A percentile compares a stretch with the other conserved stretches of the same genome.
Evolutionary conservation across 371 early-diverging fungal genomes (phyloP).

Genomic region (Mortierella sp.): DNA sequence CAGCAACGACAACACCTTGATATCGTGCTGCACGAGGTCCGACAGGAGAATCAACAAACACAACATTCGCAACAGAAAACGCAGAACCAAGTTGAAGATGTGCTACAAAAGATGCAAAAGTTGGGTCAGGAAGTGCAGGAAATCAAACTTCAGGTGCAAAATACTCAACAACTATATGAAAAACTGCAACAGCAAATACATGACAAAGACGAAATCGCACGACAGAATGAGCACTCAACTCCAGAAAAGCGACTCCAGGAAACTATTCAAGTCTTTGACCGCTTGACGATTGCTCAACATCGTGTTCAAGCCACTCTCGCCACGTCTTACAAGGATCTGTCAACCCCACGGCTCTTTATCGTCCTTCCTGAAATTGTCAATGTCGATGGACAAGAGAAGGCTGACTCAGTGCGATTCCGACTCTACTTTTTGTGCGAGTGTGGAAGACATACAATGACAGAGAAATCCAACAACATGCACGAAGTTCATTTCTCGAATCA

Average conservation of each 20-base stretch:
- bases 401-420: not conserved
- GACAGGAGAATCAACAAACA: too few species aligned
- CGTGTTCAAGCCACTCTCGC: slow-evolving; percentile 10
- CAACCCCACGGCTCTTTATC: slow-evolving; percentile 25
- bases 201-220: not conserved
- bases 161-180: too few species aligned
- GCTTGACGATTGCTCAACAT: slow-evolving; percentile 3
- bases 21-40: too few species aligned
- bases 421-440: slow-evolving; percentile 4
- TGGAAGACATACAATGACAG: not conserved
- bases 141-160: not conserved
- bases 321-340: slow-evolving; percentile 14
- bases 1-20: too few species aligned
- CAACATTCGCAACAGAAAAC: too few species aligned
- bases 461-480: not conserved
- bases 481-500: slow-evolving; percentile 9
- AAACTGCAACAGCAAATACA: too few species aligned
- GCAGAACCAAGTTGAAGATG: too few species aligned
- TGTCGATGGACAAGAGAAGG: not conserved
- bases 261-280: slow-evolving; percentile 1
- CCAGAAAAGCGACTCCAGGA: not conserved
- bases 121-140: not conserved
- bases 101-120: not conserved
- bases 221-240: too few species aligned
- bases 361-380: slow-evolving; percentile 10